Conservation (phyloP, 2,329 filamentous ascomycete genomes). For the Cadophora sp. region DNA sequence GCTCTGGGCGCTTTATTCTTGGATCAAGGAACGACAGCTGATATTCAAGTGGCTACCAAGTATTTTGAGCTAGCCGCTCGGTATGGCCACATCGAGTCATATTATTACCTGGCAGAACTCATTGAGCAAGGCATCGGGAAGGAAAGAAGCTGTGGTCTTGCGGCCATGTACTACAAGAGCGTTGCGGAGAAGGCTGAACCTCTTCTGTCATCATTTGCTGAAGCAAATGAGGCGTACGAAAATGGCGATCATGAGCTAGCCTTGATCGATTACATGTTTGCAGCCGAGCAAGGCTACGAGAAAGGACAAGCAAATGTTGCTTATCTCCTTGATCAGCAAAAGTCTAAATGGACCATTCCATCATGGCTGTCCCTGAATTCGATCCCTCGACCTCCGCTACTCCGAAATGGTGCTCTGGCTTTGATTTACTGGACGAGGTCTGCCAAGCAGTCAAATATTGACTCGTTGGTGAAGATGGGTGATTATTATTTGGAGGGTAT, state of each 20-base stretch:
- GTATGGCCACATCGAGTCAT: slow-evolving; percentile 73
- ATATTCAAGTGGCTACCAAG: slow-evolving; percentile 59
- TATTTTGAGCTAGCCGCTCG: slow-evolving; percentile 76
- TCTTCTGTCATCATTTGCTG: slow-evolving; percentile 66
- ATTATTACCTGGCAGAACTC: slow-evolving; percentile 76
- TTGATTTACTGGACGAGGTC: slow-evolving; percentile 96
- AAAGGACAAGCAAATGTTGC: slow-evolving; percentile 75
- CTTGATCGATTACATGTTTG: slow-evolving; percentile 72
- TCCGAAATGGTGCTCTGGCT: slow-evolving; percentile 60
- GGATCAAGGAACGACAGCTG: slow-evolving; percentile 62
- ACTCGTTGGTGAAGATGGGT: slow-evolving; percentile 96
- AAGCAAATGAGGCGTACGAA: slow-evolving; percentile 71
- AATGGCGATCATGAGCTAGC: slow-evolving; percentile 69
- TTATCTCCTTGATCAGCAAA: slow-evolving; percentile 70
- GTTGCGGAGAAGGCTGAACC: slow-evolving; percentile 63
- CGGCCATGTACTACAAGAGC: slow-evolving; percentile 71
- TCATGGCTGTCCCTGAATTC: slow-evolving; percentile 45
- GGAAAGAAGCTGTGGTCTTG: slow-evolving; percentile 70
- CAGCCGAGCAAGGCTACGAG: slow-evolving; percentile 77
- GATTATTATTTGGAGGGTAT: slow-evolving; percentile 93
- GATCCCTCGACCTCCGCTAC: slow-evolving; percentile 48
- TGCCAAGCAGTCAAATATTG: slow-evolving; percentile 89
- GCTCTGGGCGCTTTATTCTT: slow-evolving; percentile 71
- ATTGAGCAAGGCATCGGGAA: slow-evolving; percentile 69
- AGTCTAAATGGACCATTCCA: slow-evolving; percentile 56